Conservation (phyloP, 2,329 filamentous ascomycete genomes). For the Myriosclerotinia scirpicola region DNA sequence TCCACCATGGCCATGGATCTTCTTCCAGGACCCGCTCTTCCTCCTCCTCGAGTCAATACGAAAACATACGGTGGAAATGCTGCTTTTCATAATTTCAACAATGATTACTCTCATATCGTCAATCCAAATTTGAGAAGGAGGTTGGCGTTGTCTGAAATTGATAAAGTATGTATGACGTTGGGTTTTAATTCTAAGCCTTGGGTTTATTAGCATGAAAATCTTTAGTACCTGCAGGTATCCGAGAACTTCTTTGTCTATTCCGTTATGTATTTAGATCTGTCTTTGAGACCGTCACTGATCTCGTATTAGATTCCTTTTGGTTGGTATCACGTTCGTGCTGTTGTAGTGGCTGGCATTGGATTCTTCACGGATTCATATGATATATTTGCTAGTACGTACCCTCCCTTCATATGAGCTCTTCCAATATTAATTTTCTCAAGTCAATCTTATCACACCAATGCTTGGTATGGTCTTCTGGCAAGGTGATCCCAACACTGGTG, state of each 20-base stretch:
- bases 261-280: background rate
- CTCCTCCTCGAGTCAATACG: background rate
- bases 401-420: background rate
- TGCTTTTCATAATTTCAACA: constrained; percentile 68
- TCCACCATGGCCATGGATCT: constrained; percentile 29
- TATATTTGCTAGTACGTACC: constrained; percentile 63
- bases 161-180: constrained; percentile 46
- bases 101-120: constrained; percentile 55
- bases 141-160: constrained; percentile 66
- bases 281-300: background rate
- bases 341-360: constrained; percentile 75
- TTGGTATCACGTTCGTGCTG: constrained; percentile 71
- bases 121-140: constrained; percentile 77
- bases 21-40: constrained; percentile 34
- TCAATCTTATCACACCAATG: constrained; percentile 70
- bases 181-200: constrained; percentile 36
- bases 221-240: background rate
- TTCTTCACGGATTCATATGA: constrained; percentile 84
- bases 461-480: constrained; percentile 77
- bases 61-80: constrained; percentile 62
- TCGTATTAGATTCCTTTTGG: constrained; percentile 59
- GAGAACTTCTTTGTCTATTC: constrained; percentile 23
- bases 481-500: constrained; percentile 47
- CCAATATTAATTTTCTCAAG: background rate
- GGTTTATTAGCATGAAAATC: background rate